Evolutionary conservation across 768 basidiomycete genomes (phyloP).

Genomic region (Phanerochaete carnosa): DNA sequence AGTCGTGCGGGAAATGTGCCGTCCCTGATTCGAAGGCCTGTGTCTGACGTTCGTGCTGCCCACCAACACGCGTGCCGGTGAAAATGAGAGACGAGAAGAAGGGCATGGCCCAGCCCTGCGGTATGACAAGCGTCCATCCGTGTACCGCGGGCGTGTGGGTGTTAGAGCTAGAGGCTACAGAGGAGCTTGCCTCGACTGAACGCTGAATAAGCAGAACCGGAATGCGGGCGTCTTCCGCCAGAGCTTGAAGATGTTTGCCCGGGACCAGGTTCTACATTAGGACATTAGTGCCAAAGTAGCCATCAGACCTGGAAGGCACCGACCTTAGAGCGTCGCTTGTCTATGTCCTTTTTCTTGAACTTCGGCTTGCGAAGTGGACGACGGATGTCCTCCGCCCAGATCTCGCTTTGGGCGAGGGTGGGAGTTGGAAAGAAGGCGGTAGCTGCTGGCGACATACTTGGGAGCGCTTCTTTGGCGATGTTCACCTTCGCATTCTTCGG

Average conservation of each 20-base stretch:
- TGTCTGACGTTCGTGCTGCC: constrained; percentile 77
- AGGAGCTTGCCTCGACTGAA: constrained; percentile 45
- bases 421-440: constrained; percentile 49
- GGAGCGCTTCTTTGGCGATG: constrained; percentile 22
- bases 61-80: constrained; percentile 82
- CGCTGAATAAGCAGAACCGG: constrained; percentile 83
- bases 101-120: constrained; percentile 88
- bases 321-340: constrained; percentile 77
- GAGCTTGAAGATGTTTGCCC: constrained; percentile 64
- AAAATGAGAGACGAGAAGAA: constrained; percentile 80
- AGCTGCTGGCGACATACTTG: constrained; percentile 26
- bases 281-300: neutral
- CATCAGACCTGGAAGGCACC: neutral
- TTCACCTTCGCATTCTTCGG: constrained; percentile 66
- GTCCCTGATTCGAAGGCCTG: constrained; percentile 81
- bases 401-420: constrained; percentile 56
- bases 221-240: constrained; percentile 76
- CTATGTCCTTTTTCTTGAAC: constrained; percentile 82
- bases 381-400: constrained; percentile 69
- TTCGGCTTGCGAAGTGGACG: constrained; percentile 52
- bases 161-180: constrained; percentile 10
- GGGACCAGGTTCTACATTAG: constrained; percentile 72
- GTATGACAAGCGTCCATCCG: constrained; percentile 87
- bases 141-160: constrained; percentile 41
- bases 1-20: constrained; percentile 80